Evolutionary conservation across 768 basidiomycete genomes (phyloP), one percentile per base, ranked within the genome.

Genomic region (Filobasidium floriforme): DNA sequence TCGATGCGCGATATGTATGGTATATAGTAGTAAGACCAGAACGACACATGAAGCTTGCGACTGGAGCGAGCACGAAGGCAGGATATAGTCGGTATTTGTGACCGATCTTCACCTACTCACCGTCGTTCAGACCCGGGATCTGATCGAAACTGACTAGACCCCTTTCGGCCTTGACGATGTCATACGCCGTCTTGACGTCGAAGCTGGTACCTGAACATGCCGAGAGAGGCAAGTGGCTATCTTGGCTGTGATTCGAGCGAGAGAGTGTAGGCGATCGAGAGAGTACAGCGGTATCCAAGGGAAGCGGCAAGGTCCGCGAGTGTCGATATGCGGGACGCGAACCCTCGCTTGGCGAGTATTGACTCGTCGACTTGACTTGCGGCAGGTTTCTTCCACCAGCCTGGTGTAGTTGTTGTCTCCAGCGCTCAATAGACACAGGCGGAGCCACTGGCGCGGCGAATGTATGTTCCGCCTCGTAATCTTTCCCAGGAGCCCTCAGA

Each of bases 91-190:
- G 18, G 12, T 49, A 22, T 49, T 9, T 37, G 32, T 37, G 32
- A 37, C 32, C 4, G 32, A 37, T 37, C 32, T 3, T 37, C 32
- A 37, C 9, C 32, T 37, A 49, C 12, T 57, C 64, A 28, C 29
- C 41, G 46, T 60, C 49, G 24, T 60, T 49, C 65, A 66, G 22
- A 15, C 65, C 65, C 6, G 59, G 29, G 15, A 66, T 60, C 12
- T 66, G 46, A 55, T 66, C 65, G 40, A 66, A 66, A 18, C 51
- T 37, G 32, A 66, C 51, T 14, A 40, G 41, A 11, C 65, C 65
- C 19, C 14, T 43, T 37, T 66, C 52, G 22, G 46, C 32, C 51
- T 61, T 61, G 40, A 60, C 52, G 5, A 37, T 41, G 6, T 61
- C 51, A 24, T 66, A 66, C 4, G 65, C 65, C 19, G 49, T 29